phyloP scores from a whole-genome alignment of 306 rosid species.

The Arachis stenosperma region DNA sequence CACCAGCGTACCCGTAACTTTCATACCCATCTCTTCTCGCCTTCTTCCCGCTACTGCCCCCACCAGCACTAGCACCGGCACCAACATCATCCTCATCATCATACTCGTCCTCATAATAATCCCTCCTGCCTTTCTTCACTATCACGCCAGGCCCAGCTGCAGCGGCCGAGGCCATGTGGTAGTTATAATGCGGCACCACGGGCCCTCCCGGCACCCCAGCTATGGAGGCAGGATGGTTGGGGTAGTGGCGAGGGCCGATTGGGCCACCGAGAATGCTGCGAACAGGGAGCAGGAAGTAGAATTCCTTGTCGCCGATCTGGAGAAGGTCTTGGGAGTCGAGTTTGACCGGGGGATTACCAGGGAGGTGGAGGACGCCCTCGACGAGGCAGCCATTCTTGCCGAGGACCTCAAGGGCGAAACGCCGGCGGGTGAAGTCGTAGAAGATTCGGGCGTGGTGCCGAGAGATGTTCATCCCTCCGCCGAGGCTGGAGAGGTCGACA shows the following conservation, averaged over 20 bases:
- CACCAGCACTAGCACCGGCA: conserved; percentile 45
- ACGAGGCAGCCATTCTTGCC: conserved; percentile 97
- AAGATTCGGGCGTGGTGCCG: conserved; percentile 98
- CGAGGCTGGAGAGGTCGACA: conserved; percentile 96
- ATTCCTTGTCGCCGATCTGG: conserved; percentile 97
- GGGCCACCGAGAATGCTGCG: conserved; percentile 71
- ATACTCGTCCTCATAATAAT: conserved; percentile 73
- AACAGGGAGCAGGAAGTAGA: conserved; percentile 82
- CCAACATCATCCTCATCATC: conserved; percentile 76
- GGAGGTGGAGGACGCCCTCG: conserved; percentile 95
- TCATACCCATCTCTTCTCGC: conserved; percentile 73
- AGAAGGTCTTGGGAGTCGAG: conserved; percentile 96
- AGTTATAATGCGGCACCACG: conserved; percentile 52
- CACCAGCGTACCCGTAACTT: conserved; percentile 61
- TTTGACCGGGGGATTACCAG: conserved; percentile 90
- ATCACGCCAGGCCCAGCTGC: conserved; percentile 45
- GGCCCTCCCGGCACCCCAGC: conserved; percentile 22
- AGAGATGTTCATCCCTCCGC: conserved; percentile 99
- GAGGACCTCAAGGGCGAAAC: conserved; percentile 93
- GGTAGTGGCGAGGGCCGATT: conserved; percentile 58
- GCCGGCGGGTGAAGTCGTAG: conserved; percentile 95
- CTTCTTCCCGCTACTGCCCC: conserved; percentile 74
- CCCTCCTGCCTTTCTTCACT: conserved; percentile 76
- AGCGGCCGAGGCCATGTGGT: conserved; percentile 48
- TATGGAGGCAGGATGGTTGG: conserved; percentile 35